A percentile compares a stretch with the other conserved stretches of the same genome.
phyloP scores from a whole-genome alignment of 2,329 filamentous ascomycete species.

The Hymenoscyphus linearis region DNA sequence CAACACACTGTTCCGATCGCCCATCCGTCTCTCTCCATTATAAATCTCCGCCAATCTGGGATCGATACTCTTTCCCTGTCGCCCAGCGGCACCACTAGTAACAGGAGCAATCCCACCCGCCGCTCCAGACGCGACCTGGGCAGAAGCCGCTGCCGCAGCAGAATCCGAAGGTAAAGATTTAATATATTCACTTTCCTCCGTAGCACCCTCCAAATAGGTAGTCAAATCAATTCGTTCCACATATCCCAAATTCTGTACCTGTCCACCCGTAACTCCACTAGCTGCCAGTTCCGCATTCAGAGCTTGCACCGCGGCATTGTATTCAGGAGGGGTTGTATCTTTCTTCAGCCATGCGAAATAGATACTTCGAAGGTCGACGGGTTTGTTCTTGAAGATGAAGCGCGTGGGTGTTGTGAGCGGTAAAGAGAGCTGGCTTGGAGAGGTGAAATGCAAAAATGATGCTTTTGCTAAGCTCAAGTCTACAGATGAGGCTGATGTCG shows the following conservation, averaged over 20 bases:
- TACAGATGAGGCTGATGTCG: conserved; percentile 53
- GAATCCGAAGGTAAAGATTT: conserved; percentile 68
- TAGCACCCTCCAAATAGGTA: conserved; percentile 86
- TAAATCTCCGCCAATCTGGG: conserved; percentile 84
- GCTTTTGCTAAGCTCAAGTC: conserved; percentile 62
- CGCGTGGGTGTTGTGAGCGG: conserved; percentile 72
- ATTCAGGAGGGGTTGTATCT: conserved; percentile 83
- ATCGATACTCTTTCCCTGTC: conserved; percentile 65
- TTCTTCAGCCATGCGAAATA: conserved; percentile 96
- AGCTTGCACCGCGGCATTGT: conserved; percentile 76
- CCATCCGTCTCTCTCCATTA: conserved; percentile 83
- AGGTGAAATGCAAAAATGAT: conserved; percentile 71
- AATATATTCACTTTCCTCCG: conserved; percentile 89
- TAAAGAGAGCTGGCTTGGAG: conserved; percentile 55
- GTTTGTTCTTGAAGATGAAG: conserved; percentile 70
- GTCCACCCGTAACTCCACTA: conserved; percentile 51
- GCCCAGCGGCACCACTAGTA: conserved; percentile 42
- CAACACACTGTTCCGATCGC: conserved; percentile 83
- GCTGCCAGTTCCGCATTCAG: conserved; percentile 68
- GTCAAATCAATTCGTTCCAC: conserved; percentile 88
- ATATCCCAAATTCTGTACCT: conserved; percentile 84
- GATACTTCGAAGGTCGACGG: conserved; percentile 85
- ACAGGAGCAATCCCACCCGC: conserved; percentile 35
- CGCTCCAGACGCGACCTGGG: conserved; percentile 43
- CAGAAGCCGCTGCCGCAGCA: conserved; percentile 37